These are phyloP conservation scores for Cicer bijugum DNA, from an alignment of 306 rosid species.

Conservation along the genomic window DNA sequence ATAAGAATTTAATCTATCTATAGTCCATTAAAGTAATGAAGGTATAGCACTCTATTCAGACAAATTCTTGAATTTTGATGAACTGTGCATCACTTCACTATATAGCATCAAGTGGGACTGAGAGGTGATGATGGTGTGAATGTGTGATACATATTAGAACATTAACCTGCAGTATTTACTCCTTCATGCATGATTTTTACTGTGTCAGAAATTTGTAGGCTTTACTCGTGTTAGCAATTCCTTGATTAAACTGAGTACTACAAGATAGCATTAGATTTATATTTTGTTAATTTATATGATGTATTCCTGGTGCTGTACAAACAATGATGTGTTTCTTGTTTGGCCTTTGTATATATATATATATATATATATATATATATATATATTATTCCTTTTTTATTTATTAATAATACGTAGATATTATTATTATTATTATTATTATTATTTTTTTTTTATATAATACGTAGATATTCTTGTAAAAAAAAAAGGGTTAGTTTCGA, in stretches of 20 bases:
- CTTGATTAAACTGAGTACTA: not conserved
- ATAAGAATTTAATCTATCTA: constrained; percentile 27
- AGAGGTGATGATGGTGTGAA: not conserved
- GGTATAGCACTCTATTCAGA: not conserved
- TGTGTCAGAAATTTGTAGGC: not conserved
- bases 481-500: too few relatives aligned
- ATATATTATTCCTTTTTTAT: too few relatives aligned
- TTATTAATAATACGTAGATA: too few relatives aligned
- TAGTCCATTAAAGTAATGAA: constrained; percentile 2
- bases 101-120: not conserved
- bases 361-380: too few relatives aligned
- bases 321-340: too few relatives aligned
- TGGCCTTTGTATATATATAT: not conserved
- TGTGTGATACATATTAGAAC: not conserved
- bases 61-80: not conserved
- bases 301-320: too few relatives aligned
- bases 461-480: too few relatives aligned
- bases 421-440: too few relatives aligned
- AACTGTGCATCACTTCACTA: not conserved
- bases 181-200: not conserved
- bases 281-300: too few relatives aligned
- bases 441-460: too few relatives aligned
- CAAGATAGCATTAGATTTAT: not conserved
- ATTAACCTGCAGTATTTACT: not conserved
- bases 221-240: not conserved